Evolutionary conservation across 2,329 filamentous ascomycete genomes (phyloP), one percentile per base, ranked within the genome.

Genomic region (Lizonia empirigonia): DNA sequence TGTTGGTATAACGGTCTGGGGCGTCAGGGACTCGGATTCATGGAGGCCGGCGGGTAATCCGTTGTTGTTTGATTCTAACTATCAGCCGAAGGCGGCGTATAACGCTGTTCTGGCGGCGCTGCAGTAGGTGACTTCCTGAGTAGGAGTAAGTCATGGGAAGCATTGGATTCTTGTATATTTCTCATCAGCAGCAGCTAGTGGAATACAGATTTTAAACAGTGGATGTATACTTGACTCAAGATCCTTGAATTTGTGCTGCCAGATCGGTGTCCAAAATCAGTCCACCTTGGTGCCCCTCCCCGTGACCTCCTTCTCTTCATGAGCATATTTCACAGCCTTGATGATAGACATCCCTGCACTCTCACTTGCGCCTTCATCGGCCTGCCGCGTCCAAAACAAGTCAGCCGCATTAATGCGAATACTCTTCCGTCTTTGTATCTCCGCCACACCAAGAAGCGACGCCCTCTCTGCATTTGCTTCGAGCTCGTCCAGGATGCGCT

Each of bases 1-100:
- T 65, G 80, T 87, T 7, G 85, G 85, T 47, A 84, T 89, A 58
- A 88, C 86, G 1, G 83, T 86, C 40, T 88, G 86, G 78, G 78
- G 78, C 46, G 71, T 80, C 2, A 64, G 73, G 15, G 78, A 80
- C 59, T 60, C 56, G 19, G 75, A 80, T 55, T 76, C 72, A 12
- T 81, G 78, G 78, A 74, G 77, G 56, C 67, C 76, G 2, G 53
- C 56, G 26, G 64, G 63, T 8, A 75, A 64, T 47, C 78, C 78
- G 7, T 56, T 79, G 55, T 59, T 80, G 26, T 81, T 79, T 42
- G 76, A 80, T 58, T 60, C 56, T 22, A 73, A 59, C 60, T 78
- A 69, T 62, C 65, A 76, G 59, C 58, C 77, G 7, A 81, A 81
- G 74, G 37, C 68, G 4, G 76, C 65, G 19, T 73, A 74, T 54